Percentiles rank a stretch among this genome's conserved stretches.
phyloP scores from a whole-genome alignment of 805 yeast genomes.

The Schwanniomyces pseudopolymorphus region DNA sequence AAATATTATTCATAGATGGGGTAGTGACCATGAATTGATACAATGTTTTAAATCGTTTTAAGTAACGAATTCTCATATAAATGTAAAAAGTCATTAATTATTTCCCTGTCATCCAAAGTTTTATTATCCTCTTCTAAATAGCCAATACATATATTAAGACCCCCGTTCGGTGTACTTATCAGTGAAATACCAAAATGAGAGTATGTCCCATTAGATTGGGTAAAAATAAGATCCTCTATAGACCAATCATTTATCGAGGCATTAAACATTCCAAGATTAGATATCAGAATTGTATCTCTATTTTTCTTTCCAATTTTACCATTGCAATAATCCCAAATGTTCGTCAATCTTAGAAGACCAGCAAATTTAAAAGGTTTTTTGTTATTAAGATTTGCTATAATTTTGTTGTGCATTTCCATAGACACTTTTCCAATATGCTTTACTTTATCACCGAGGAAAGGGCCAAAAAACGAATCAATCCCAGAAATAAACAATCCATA shows the following conservation, averaged over 20 bases:
- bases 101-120: neutral
- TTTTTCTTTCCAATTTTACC: conserved; percentile 9
- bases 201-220: neutral
- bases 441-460: neutral
- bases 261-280: conserved; percentile 16
- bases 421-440: neutral
- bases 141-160: neutral
- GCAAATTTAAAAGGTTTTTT: conserved; percentile 9
- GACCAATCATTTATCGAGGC: neutral
- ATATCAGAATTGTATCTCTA: conserved; percentile 13
- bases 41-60: too few relatives aligned
- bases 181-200: conserved; percentile 1
- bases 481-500: conserved; percentile 2
- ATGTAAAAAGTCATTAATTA: neutral
- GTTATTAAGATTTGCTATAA: conserved; percentile 4
- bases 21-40: too few relatives aligned
- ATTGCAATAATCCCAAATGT: conserved; percentile 9
- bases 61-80: neutral
- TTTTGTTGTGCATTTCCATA: neutral
- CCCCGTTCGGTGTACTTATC: neutral
- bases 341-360: conserved; percentile 11
- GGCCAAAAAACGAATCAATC: neutral
- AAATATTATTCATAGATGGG: too few relatives aligned
- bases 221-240: neutral
- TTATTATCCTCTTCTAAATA: conserved; percentile 3